A percentile compares a stretch with the other conserved stretches of the same genome.
Conservation (phyloP, 2,329 filamentous ascomycete species). For the Aureobasidium mangrovei region DNA sequence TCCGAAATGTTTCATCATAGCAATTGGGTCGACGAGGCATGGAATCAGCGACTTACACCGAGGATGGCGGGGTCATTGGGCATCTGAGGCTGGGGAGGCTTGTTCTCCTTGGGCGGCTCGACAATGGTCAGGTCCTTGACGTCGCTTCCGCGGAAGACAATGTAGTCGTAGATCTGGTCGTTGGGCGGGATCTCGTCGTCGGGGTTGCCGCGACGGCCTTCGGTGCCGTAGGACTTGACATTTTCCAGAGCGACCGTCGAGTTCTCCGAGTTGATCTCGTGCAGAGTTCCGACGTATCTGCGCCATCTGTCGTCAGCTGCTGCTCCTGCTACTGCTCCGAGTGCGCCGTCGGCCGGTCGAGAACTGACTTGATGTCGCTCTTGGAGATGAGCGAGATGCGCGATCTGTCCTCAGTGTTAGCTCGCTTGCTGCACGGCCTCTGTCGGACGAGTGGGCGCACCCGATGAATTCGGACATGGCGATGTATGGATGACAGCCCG, state of each 20-base stretch:
- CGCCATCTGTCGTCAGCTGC: constrained; percentile 9
- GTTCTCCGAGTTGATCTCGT: constrained; percentile 96
- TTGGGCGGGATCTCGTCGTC: constrained; percentile 77
- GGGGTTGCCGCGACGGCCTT: constrained; percentile 71
- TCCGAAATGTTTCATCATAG: constrained; percentile 94
- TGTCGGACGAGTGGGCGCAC: constrained; percentile 39
- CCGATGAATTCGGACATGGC: constrained; percentile 55
- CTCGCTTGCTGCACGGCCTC: constrained; percentile 26
- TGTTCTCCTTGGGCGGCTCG: constrained; percentile 62
- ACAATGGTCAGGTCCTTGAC: constrained; percentile 97
- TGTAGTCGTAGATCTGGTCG: constrained; percentile 92
- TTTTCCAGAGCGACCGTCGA: constrained; percentile 96
- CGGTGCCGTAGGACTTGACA: constrained; percentile 88
- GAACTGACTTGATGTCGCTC: constrained; percentile 83
- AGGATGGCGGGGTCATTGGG: constrained; percentile 95
- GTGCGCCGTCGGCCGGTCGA: constrained; percentile 13
- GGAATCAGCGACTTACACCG: constrained; percentile 61
- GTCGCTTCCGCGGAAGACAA: constrained; percentile 95
- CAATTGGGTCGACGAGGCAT: constrained; percentile 25
- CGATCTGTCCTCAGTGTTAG: constrained; percentile 48
- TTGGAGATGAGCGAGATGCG: constrained; percentile 95
- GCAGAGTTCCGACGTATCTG: constrained; percentile 90
- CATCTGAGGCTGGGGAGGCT: constrained; percentile 66
- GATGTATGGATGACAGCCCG: constrained; percentile 8
- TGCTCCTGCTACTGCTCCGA: neutral